These are phyloP conservation scores for Coniosporium tulheliwenetii DNA, from an alignment of 2,329 filamentous ascomycete genomes.

Conservation along the genomic window DNA sequence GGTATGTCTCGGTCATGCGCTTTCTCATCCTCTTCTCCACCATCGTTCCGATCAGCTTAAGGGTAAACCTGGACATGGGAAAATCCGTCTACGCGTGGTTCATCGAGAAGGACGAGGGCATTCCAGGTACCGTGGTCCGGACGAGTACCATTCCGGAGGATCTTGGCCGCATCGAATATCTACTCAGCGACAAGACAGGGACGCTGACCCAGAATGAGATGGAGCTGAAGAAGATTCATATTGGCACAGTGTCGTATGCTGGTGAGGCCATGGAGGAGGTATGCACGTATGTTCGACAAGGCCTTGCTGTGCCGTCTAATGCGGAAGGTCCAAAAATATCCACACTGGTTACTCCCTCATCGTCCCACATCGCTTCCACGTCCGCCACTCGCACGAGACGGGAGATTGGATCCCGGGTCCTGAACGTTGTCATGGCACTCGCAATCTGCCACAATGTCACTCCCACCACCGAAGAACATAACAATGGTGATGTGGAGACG, in stretches of 20 bases:
- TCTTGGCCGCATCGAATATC: slow-evolving; percentile 84
- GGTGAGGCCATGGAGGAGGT: slow-evolving; percentile 99
- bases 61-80: slow-evolving; percentile 92
- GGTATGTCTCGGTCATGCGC: slow-evolving; percentile 97
- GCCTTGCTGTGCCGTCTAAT: slow-evolving; percentile 41
- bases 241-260: slow-evolving; percentile 94
- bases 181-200: slow-evolving; percentile 95
- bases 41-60: slow-evolving; percentile 90
- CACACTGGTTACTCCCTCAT: slow-evolving; percentile 60
- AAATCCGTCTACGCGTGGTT: slow-evolving; percentile 94
- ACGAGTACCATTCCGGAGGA: slow-evolving; percentile 98
- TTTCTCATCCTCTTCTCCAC: slow-evolving; percentile 98
- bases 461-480: slow-evolving; percentile 63
- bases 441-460: slow-evolving; percentile 96
- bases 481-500: slow-evolving; percentile 59
- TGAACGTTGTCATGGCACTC: slow-evolving; percentile 82
- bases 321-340: slow-evolving; percentile 9
- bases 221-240: slow-evolving; percentile 97
- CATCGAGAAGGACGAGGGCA: slow-evolving; percentile 81
- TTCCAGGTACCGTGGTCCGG: slow-evolving; percentile 80
- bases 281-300: slow-evolving; percentile 67
- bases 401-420: slow-evolving; percentile 85
- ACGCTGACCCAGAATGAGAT: slow-evolving; percentile 95
- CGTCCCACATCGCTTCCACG: slow-evolving; percentile 43
- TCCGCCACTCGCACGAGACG: slow-evolving; percentile 68